Evolutionary conservation across 345 rosid genomes (phyloP).

Genomic region (Bretschneidera sinensis): DNA sequence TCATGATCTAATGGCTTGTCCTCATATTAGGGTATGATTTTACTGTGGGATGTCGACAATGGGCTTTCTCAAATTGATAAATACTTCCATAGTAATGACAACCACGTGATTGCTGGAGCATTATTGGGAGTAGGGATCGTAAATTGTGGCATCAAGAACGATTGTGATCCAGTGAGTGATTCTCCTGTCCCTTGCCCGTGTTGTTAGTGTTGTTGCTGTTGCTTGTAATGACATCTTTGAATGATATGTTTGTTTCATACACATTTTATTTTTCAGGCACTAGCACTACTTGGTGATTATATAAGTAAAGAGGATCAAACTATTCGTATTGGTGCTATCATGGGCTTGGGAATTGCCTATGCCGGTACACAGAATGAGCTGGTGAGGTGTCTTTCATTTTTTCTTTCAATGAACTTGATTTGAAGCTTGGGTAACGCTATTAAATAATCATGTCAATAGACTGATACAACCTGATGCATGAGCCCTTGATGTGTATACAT

Average conservation of each 20-base stretch:
- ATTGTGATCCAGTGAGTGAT: conserved; percentile 92
- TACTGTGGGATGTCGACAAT: conserved; percentile 86
- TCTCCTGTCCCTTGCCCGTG: not conserved
- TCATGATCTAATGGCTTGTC: conserved; percentile 12
- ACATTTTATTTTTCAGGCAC: conserved; percentile 54
- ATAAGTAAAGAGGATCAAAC: conserved; percentile 70
- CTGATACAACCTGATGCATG: no score
- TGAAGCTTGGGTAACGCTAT: no score
- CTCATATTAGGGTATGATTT: conserved; percentile 77
- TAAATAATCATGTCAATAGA: not conserved
- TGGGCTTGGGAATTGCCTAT: conserved; percentile 93
- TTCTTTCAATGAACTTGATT: not conserved
- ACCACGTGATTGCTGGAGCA: conserved; percentile 83
- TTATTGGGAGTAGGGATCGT: conserved; percentile 87
- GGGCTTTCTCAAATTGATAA: conserved; percentile 91
- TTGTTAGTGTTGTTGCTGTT: no score
- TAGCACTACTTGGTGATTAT: conserved; percentile 76
- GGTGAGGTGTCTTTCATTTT: conserved; percentile 27
- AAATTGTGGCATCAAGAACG: conserved; percentile 74
- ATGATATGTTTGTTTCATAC: no score
- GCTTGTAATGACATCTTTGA: not conserved
- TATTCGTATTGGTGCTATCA: conserved; percentile 84
- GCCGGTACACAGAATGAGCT: conserved; percentile 87
- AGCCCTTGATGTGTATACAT: no score
- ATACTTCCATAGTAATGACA: conserved; percentile 79